These are phyloP conservation scores for Citropsis articulata DNA, from an alignment of 345 rosid species.

Conservation along the genomic window DNA sequence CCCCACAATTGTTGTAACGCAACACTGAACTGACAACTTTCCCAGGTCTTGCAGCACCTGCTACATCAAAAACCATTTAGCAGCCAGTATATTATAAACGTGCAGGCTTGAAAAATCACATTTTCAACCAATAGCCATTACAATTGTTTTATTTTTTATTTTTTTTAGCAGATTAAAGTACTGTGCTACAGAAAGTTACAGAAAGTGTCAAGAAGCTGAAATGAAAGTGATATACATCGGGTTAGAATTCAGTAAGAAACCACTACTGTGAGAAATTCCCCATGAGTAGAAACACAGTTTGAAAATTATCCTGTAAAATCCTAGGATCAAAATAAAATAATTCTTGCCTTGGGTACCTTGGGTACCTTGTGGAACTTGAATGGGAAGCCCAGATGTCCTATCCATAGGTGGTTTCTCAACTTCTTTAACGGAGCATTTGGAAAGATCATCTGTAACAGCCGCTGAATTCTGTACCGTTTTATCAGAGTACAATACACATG, in stretches of 20 bases:
- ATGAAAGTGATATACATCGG: no score
- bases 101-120: not conserved
- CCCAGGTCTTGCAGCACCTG: conserved; percentile 79
- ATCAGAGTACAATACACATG: conserved; percentile 83
- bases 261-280: not conserved
- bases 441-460: conserved; percentile 65
- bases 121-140: not conserved
- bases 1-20: conserved; percentile 82
- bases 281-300: not conserved
- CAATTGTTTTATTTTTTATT: not conserved
- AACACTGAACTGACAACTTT: conserved; percentile 81
- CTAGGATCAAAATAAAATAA: not conserved
- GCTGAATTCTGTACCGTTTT: conserved; percentile 48
- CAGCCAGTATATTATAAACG: not conserved
- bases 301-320: not conserved
- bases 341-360: conserved; percentile 53
- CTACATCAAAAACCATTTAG: conserved; percentile 25
- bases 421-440: conserved; percentile 84
- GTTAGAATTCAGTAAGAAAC: not conserved
- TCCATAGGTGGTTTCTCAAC: conserved; percentile 56
- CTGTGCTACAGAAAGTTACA: no score
- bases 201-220: no score
- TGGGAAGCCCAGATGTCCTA: conserved; percentile 63
- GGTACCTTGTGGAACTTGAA: conserved; percentile 76
- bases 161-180: not conserved